Base-by-base conservation (phyloP, 1,284 basidiomycete species). In the Cutaneotrichosporon sp. region DNA sequence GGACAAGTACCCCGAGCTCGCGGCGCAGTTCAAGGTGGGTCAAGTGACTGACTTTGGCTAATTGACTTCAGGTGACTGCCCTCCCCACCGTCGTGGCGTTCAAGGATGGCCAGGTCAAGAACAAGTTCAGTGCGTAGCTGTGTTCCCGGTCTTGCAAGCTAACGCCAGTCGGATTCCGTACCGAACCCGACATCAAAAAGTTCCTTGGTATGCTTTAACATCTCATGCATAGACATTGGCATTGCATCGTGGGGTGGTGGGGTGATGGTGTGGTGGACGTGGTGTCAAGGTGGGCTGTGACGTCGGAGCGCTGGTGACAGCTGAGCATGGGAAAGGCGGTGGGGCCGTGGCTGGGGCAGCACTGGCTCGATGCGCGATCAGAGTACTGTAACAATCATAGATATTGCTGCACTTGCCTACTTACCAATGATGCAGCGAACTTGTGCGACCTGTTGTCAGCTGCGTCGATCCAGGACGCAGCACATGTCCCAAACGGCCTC, bases 31-130 rank as follows among this genome's bases (percentile, higher is more conserved):
- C 63, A 70, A 72, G 61, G 72, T 72, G 56, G 38, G 72, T 54
- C 4, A 2, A 26, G 36, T 39, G 9, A 55, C 40, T 2, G n/a
- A n/a, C n/a, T n/a, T n/a, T n/a, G n/a, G 26, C 40, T 39, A 9
- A 55, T 40, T 2, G n/a, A n/a, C n/a, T n/a, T n/a, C 48, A 74
- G 73, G 63, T 75, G 40, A 63, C 68, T 14, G 69, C 72, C 1
- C 58, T 76, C 40, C 74, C 74, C 0, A 74, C 71, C 30, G 72
- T 76, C 4, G 64, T 74, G 26, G 74, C 71, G 15, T 76, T 74
- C 61, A 76, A 73, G 61, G 65, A 74, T 52, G 74, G 74, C 26
- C 63, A 68, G 46, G 64, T 66, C 35, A 63, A 65, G 46, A 70
- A 70, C 63, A 72, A 74, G 61, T 74, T 74, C 50, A 62, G 74